Evolutionary conservation across 768 basidiomycete genomes (phyloP).

Genomic region (Cystofilobasidium capitatum): DNA sequence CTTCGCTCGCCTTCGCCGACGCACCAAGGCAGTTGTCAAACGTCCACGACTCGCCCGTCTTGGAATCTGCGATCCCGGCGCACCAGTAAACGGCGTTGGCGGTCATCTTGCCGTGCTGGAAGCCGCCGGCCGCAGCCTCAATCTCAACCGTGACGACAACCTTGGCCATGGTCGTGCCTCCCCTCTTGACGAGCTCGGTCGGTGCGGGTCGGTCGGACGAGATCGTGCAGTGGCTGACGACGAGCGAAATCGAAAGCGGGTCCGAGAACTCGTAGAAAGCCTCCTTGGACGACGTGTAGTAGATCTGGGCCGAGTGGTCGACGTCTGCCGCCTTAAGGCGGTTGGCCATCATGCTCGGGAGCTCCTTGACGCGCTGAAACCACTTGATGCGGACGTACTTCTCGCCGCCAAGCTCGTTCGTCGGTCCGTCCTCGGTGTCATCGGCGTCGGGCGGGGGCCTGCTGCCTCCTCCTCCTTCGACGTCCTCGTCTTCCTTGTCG

Average conservation of each 20-base stretch:
- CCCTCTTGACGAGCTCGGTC: background rate
- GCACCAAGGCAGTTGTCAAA: slow-evolving; percentile 9
- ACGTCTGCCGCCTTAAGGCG: background rate
- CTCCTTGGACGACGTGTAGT: background rate
- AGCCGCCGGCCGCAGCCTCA: background rate
- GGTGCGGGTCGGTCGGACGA: background rate
- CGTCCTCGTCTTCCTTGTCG: slow-evolving; percentile 20
- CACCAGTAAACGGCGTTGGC: slow-evolving; percentile 16
- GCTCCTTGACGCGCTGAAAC: slow-evolving; percentile 27
- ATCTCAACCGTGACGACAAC: slow-evolving; percentile 10
- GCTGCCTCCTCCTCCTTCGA: slow-evolving; percentile 5
- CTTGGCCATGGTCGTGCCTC: background rate
- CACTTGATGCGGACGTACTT: slow-evolving; percentile 26
- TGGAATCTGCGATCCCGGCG: slow-evolving; percentile 16
- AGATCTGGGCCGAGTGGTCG: background rate
- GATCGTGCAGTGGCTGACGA: background rate
- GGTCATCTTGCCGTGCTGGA: slow-evolving; percentile 5
- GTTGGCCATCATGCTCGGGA: slow-evolving; percentile 13
- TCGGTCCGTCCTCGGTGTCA: slow-evolving; percentile 35
- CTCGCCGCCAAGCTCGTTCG: too few relatives aligned
- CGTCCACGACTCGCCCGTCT: slow-evolving; percentile 16
- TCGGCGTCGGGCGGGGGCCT: slow-evolving; percentile 25
- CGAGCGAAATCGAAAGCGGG: background rate
- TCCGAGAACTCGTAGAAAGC: background rate
- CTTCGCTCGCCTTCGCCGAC: background rate